Evolutionary conservation across 352 stramenopile genomes (phyloP).

Genomic region (Phytopythium aichiense): DNA sequence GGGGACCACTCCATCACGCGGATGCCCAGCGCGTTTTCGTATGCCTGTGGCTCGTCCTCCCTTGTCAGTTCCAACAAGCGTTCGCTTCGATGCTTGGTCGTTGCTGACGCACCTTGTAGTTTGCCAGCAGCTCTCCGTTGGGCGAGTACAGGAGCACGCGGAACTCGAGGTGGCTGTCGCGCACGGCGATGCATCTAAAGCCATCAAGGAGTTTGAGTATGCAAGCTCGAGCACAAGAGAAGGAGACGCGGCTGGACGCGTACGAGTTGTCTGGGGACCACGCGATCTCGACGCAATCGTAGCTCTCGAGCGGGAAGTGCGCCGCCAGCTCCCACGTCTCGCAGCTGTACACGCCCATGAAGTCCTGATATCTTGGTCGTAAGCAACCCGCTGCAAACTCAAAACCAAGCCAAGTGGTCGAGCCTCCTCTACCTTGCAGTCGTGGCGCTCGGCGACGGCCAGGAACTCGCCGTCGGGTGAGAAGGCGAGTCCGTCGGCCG

Average conservation of each 20-base stretch:
- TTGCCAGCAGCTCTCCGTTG: constrained; percentile 53
- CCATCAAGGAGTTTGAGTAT: not conserved
- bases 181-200: constrained; percentile 51
- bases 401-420: not conserved
- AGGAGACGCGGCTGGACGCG: not conserved
- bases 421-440: constrained; percentile 54
- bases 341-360: constrained; percentile 72
- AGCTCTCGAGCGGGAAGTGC: constrained; percentile 74
- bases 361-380: constrained; percentile 36
- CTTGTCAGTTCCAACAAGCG: not conserved
- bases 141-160: constrained; percentile 66
- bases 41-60: constrained; percentile 35
- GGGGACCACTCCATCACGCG: constrained; percentile 74
- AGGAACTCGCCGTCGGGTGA: constrained; percentile 52
- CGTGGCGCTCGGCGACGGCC: constrained; percentile 63
- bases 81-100: not conserved
- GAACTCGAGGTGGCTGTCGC: constrained; percentile 73
- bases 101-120: constrained; percentile 52
- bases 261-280: constrained; percentile 75
- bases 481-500: constrained; percentile 60
- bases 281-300: constrained; percentile 69
- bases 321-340: constrained; percentile 65
- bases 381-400: not conserved
- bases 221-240: not conserved
- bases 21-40: constrained; percentile 73